Base-by-base conservation (phyloP, 106 monocot species). In the Vanilla planifolia region DNA sequence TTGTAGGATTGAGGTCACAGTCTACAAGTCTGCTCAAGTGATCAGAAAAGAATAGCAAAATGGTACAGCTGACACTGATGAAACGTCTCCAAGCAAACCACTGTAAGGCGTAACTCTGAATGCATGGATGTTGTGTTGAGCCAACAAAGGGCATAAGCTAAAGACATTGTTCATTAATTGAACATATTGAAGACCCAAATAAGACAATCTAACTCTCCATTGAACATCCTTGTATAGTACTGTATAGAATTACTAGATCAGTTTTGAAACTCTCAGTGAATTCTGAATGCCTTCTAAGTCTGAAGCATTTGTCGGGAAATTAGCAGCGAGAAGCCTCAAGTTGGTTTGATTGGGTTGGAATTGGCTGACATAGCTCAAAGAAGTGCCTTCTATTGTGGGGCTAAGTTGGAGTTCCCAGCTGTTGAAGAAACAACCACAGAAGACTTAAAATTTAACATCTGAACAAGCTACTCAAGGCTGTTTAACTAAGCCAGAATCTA, bases 181-280 rank as follows among this genome's bases (percentile, higher is more conserved):
- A 26, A 55, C 66, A 50, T 46, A n/a, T 4, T 61, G 69, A 33
- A 39, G 71, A 79, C 51, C 69, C 73, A 26, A 81, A 86, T 62
- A 63, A 64, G 67, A 88, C 83, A 8, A 73, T 83, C 8, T 83
- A 83, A 88, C 56, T 39, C 88, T 21, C 73, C 77, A 65, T 39
- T 66, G 36, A 74, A 52, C 64, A 74, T 78, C 67, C 78, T 86
- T 65, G 64, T 78, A 43, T 44, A 71, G 43, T 71, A 48, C 29
- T 64, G 67, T 46, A 7, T 36, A 50, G 81, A 86, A 61, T 81
- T 75, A 62, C 63, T 78, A 43, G 70, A 77, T 77, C 30, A 16
- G 33, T 71, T 29, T 55, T 67, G 33, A 67, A 65, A 59, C 0
- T 23, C 40, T 24, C 15, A 62, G 61, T 61, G 59, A 59, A 60